Conservation (phyloP, 805 yeast species). For the Diddensiella transvaalensis region DNA sequence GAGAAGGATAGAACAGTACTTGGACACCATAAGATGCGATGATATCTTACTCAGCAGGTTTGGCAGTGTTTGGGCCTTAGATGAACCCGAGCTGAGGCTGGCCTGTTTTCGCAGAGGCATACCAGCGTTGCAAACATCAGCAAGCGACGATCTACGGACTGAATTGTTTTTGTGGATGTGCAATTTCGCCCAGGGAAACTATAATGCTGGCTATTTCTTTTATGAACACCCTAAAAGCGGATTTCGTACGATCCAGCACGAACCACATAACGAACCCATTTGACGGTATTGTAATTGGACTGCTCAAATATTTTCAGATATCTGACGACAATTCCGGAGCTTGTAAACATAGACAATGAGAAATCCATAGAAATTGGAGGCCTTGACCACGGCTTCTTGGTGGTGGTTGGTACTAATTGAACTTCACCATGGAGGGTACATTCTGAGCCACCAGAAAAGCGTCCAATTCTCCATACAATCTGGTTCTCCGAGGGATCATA, state of each 20-base stretch:
- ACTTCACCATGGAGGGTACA: slow-evolving; percentile 57
- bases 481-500: slow-evolving; percentile 62
- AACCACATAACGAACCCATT: slow-evolving; percentile 82
- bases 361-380: slow-evolving; percentile 77
- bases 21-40: slow-evolving; percentile 49
- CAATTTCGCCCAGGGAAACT: slow-evolving; percentile 18
- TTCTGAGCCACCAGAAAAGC: slow-evolving; percentile 65
- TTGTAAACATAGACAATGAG: slow-evolving; percentile 65
- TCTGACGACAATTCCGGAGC: slow-evolving; percentile 72
- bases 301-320: slow-evolving; percentile 63
- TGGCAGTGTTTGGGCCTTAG: slow-evolving; percentile 47
- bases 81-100: slow-evolving; percentile 42
- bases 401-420: slow-evolving; percentile 34
- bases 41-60: slow-evolving; percentile 41
- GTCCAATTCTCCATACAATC: slow-evolving; percentile 66
- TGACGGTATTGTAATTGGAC: slow-evolving; percentile 63
- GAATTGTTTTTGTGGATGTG: slow-evolving; percentile 22
- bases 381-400: slow-evolving; percentile 49
- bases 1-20: slow-evolving; percentile 38
- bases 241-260: slow-evolving; percentile 79
- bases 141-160: slow-evolving; percentile 11
- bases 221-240: slow-evolving; percentile 44
- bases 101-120: slow-evolving; percentile 55
- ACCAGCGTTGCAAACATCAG: slow-evolving; percentile 4
- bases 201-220: slow-evolving; percentile 23